Conservation (phyloP, 2,329 filamentous ascomycete species). For the Diplocarpon mali region DNA sequence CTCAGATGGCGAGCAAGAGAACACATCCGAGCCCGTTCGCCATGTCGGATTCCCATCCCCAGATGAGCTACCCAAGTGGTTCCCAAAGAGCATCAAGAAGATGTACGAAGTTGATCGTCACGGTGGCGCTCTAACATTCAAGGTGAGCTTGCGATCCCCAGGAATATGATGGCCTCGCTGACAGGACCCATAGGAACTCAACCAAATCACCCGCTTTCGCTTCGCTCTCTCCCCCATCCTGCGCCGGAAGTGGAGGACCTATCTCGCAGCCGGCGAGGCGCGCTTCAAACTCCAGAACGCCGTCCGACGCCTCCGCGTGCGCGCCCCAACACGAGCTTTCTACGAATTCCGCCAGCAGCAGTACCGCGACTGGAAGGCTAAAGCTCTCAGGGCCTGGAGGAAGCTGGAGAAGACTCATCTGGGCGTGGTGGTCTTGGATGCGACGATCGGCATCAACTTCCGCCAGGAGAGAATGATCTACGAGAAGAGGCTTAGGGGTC, state of each 20-base stretch:
- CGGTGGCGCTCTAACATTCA: slow-evolving; percentile 11
- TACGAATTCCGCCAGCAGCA: slow-evolving; percentile 7
- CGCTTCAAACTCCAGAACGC: slow-evolving; percentile 9
- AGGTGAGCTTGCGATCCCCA: not conserved
- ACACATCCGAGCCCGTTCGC: not conserved
- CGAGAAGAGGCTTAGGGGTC: slow-evolving; percentile 6
- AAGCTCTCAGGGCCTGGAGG: slow-evolving; percentile 9
- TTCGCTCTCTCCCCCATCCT: slow-evolving; percentile 3
- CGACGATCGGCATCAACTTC: slow-evolving; percentile 12
- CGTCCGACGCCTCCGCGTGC: slow-evolving; percentile 2
- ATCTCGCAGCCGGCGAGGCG: slow-evolving; percentile 8
- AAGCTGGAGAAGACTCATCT: slow-evolving; percentile 9
- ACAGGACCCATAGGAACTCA: slow-evolving; percentile 6
- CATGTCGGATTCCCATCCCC: slow-evolving; percentile 4
- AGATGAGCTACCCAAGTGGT: slow-evolving; percentile 9
- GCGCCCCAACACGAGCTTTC: slow-evolving; percentile 5
- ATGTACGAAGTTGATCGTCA: slow-evolving; percentile 10
- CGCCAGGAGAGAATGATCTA: slow-evolving; percentile 12
- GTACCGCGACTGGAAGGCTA: slow-evolving; percentile 6
- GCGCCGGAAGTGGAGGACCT: slow-evolving; percentile 10
- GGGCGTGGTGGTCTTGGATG: slow-evolving; percentile 9
- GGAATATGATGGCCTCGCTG: not conserved
- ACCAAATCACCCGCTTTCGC: slow-evolving; percentile 11
- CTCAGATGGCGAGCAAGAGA: not conserved
- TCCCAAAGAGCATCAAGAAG: slow-evolving; percentile 11